These are phyloP conservation scores for Clonostachys rhizophaga DNA, from an alignment of 2,329 filamentous ascomycete species.

Conservation along the genomic window DNA sequence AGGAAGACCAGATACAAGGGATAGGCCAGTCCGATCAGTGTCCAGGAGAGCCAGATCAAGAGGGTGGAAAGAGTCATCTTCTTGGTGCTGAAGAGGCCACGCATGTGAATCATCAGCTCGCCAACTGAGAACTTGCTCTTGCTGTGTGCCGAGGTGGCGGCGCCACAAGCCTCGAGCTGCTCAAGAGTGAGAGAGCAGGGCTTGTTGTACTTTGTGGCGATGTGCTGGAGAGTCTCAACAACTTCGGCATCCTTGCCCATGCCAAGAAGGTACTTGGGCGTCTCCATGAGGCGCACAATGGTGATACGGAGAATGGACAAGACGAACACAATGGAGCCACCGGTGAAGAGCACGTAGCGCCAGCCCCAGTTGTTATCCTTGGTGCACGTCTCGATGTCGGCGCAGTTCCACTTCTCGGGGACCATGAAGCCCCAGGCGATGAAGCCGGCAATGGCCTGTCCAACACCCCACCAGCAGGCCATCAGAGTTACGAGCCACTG, in stretches of 20 bases:
- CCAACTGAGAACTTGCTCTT: constrained; percentile 19
- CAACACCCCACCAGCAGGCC: constrained; percentile 46
- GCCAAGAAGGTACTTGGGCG: constrained; percentile 41
- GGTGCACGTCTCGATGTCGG: constrained; percentile 36
- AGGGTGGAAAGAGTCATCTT: constrained; percentile 56
- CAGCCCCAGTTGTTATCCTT: constrained; percentile 41
- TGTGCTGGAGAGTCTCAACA: constrained; percentile 39
- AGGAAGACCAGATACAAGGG: constrained; percentile 74
- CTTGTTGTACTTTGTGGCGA: constrained; percentile 39
- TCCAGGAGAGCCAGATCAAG: constrained; percentile 67
- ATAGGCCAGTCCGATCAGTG: constrained; percentile 66
- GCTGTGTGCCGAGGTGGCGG: constrained; percentile 26
- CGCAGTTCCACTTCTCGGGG: constrained; percentile 40
- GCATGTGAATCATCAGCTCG: constrained; percentile 46
- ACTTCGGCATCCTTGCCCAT: constrained; percentile 41
- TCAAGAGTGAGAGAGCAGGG: constrained; percentile 35
- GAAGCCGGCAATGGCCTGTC: constrained; percentile 39
- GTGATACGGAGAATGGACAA: constrained; percentile 40
- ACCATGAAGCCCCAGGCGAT: constrained; percentile 40
- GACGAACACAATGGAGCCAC: constrained; percentile 35
- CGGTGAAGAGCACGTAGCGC: constrained; percentile 39
- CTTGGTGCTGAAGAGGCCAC: constrained; percentile 59
- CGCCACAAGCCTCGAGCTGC: constrained; percentile 39
- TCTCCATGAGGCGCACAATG: constrained; percentile 39
- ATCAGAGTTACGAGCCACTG: constrained; percentile 42